These are phyloP conservation scores for Lachancea dasiensis DNA, from an alignment of 805 yeast genomes.

Conservation along the genomic window DNA sequence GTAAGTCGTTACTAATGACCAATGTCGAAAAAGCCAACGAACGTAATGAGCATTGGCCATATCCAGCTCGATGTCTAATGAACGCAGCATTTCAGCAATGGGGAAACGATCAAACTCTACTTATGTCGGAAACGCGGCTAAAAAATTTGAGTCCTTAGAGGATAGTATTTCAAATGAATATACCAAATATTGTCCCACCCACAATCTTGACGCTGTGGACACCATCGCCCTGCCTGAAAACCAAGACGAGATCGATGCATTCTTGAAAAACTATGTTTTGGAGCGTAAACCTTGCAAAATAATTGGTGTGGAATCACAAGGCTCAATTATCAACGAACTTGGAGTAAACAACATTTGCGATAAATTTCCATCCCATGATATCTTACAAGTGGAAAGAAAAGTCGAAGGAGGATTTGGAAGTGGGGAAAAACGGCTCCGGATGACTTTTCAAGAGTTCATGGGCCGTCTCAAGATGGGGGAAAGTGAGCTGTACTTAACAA, in stretches of 20 bases:
- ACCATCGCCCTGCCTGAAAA: conserved; percentile 19
- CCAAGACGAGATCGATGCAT: conserved; percentile 21
- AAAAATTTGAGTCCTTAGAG: background rate
- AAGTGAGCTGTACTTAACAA: conserved; percentile 53
- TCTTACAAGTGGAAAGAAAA: conserved; percentile 54
- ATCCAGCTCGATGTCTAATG: too few relatives aligned
- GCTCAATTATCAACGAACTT: conserved; percentile 34
- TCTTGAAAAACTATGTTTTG: conserved; percentile 37
- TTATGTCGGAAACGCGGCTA: background rate
- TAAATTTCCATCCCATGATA: conserved; percentile 33
- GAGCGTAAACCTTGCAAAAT: conserved; percentile 48
- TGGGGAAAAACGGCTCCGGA: conserved; percentile 47
- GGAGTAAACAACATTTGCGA: conserved; percentile 32
- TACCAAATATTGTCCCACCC: conserved; percentile 17
- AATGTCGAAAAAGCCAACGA: too few relatives aligned
- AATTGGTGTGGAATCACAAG: conserved; percentile 31
- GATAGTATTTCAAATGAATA: conserved; percentile 8
- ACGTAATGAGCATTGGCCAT: too few relatives aligned
- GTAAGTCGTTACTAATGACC: too few relatives aligned
- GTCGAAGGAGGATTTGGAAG: conserved; percentile 61
- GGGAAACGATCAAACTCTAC: conserved; percentile 2
- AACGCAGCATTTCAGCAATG: conserved; percentile 3
- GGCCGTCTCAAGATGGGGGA: conserved; percentile 36
- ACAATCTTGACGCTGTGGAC: conserved; percentile 12
- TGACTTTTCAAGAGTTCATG: conserved; percentile 47